Evolutionary conservation across 495 filamentous ascomycete genomes (phyloP), one percentile per base, ranked within the genome.

Genomic region (Penicillium silybi): DNA sequence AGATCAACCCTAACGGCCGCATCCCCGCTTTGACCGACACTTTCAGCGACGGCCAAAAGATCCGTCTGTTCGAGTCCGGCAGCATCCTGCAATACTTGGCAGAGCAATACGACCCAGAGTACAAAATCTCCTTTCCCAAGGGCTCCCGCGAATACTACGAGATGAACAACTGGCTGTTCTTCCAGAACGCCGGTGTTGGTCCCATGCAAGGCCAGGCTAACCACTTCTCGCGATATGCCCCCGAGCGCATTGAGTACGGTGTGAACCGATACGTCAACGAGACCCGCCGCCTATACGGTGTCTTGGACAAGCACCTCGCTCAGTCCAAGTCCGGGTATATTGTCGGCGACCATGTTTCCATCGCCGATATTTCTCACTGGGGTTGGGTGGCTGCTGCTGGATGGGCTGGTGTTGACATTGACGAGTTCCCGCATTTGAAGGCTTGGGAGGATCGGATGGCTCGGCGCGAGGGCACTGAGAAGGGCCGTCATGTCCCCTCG

Each of bases 131-230:
- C 15, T 96, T 87, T 67, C 89, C 90, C 2, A 65, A 70, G 6
- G 91, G 86, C 7, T 79, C 83, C 16, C 76, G 83, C 23, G 90
- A 96, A 64, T 81, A 80, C 64, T 92, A 86, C 67, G 86, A 93
- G 68, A 76, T 84, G 57, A 86, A 82, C 67, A 88, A 78, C 67
- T 97, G 90, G 91, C 67, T 88, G 62, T 85, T 79, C 65, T 86
- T 80, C 72, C 71, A 81, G 46, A 84, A 88, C 63, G 87, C 87
- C 2, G 91, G 91, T 19, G 74, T 96, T 4, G 92, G 91, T 2
- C 92, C 92, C 10, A 95, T 95, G 90, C 91, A 96, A 65, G 90
- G 87, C 10, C 90, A 97, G 67, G 83, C 90, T 5, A 95, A 96
- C 71, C 92, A 97, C 67, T 97, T 96, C 71, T 71, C 64, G 23